Conservation (phyloP, 2,329 filamentous ascomycete genomes). For the Nothopassalora personata region DNA sequence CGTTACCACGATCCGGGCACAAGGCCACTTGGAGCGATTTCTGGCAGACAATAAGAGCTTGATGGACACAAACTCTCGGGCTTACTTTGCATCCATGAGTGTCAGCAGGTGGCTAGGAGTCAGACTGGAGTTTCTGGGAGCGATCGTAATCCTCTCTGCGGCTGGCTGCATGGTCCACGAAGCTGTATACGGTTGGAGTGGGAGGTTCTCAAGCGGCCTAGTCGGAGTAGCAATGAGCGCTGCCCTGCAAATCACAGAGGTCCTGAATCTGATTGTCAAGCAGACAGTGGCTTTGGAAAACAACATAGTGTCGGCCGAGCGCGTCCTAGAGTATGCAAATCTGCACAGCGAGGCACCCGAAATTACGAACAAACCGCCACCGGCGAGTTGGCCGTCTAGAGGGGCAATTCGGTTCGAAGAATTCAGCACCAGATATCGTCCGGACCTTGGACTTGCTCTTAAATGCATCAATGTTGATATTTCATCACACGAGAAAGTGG, state of each 20-base stretch:
- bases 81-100: conserved; percentile 96
- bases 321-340: conserved; percentile 88
- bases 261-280: conserved; percentile 96
- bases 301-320: conserved; percentile 97
- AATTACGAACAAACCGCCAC: conserved; percentile 77
- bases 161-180: conserved; percentile 71
- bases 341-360: conserved; percentile 92
- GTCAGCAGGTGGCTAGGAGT: conserved; percentile 87
- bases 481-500: conserved; percentile 95
- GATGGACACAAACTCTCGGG: conserved; percentile 86
- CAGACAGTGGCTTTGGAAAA: conserved; percentile 99
- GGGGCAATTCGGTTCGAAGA: conserved; percentile 87
- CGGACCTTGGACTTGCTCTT: conserved; percentile 82
- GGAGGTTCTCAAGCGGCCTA: conserved; percentile 59
- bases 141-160: conserved; percentile 81
- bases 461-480: conserved; percentile 90
- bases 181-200: conserved; percentile 64
- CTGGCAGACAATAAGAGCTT: conserved; percentile 94
- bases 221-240: conserved; percentile 97
- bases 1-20: conserved; percentile 90
- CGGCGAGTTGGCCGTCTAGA: conserved; percentile 84
- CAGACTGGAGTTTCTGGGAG: conserved; percentile 90
- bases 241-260: conserved; percentile 92
- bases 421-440: conserved; percentile 88
- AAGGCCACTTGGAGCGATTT: conserved; percentile 82